Conservation (phyloP, 345 rosid genomes). For the Hibiscus trionum region DNA sequence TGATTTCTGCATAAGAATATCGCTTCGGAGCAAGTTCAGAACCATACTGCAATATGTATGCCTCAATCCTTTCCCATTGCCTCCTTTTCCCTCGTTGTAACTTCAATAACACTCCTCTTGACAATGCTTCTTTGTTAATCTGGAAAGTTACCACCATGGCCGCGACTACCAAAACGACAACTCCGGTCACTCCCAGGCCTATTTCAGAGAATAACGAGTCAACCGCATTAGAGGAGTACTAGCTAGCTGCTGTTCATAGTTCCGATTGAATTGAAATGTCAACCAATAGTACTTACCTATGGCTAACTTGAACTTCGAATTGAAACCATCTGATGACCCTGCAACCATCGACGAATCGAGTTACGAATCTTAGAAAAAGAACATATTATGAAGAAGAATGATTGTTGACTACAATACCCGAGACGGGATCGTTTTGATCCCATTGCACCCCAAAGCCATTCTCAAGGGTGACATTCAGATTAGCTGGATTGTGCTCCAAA, state of each 20-base stretch:
- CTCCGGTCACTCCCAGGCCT: background rate
- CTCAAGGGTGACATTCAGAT: background rate
- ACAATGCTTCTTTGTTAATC: background rate
- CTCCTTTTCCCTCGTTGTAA: background rate
- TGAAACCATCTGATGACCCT: slow-evolving; percentile 3
- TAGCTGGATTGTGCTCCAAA: background rate
- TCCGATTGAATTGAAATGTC: background rate
- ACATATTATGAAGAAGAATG: background rate
- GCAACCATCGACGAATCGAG: background rate
- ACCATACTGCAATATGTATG: slow-evolving; percentile 5
- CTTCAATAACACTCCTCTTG: background rate
- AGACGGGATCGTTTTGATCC: background rate
- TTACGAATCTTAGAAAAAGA: background rate
- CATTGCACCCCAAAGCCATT: slow-evolving; percentile 7
- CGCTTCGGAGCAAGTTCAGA: slow-evolving; percentile 10
- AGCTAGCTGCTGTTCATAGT: background rate
- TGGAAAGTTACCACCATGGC: background rate
- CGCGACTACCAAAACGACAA: background rate
- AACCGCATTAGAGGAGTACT: background rate
- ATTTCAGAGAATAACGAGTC: background rate
- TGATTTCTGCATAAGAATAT: slow-evolving; percentile 7
- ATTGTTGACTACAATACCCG: background rate
- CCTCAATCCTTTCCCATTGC: slow-evolving; percentile 8
- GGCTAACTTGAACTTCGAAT: background rate
- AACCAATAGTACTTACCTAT: background rate